Percentiles rank a stretch among this genome's conserved stretches.
These are phyloP conservation scores for Zarea fungicola DNA, from an alignment of 2,329 filamentous ascomycete genomes.

Conservation along the genomic window DNA sequence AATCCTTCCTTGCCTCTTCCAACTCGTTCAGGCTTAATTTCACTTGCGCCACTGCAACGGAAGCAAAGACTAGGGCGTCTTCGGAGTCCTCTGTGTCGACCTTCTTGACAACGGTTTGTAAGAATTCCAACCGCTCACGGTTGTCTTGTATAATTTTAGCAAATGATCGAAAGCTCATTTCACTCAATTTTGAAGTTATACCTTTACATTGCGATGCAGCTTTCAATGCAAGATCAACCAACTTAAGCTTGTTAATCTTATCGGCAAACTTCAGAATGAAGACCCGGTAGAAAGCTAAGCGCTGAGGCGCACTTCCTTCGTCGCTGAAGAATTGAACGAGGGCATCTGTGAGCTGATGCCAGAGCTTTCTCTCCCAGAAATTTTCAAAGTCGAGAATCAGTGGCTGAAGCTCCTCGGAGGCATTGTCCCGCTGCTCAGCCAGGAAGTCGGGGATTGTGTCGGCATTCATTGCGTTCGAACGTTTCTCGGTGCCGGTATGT, in stretches of 20 bases:
- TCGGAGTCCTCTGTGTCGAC: constrained; percentile 90
- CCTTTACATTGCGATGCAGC: constrained; percentile 80
- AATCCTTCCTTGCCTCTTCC: constrained; percentile 77
- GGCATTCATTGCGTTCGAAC: constrained; percentile 61
- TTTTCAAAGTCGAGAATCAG: constrained; percentile 91
- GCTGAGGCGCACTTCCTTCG: constrained; percentile 73
- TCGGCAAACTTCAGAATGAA: constrained; percentile 96
- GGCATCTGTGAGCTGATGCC: constrained; percentile 94
- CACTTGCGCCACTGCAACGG: constrained; percentile 81
- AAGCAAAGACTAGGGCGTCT: constrained; percentile 93
- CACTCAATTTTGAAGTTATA: constrained; percentile 32
- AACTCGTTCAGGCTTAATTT: constrained; percentile 76
- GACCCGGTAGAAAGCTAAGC: constrained; percentile 84
- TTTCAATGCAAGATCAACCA: constrained; percentile 84
- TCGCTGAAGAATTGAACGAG: constrained; percentile 84
- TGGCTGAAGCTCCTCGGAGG: constrained; percentile 81
- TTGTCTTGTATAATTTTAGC: constrained; percentile 58
- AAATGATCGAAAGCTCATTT: neutral
- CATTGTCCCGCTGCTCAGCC: constrained; percentile 79
- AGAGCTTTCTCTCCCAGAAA: constrained; percentile 96
- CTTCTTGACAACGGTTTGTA: constrained; percentile 75
- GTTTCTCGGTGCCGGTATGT: neutral
- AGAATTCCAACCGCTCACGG: constrained; percentile 77
- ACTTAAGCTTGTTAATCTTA: constrained; percentile 98
- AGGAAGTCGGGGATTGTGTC: constrained; percentile 91